Evolutionary conservation across 257 asterid species (phyloP), one percentile per base, ranked within the genome.

Genomic region (Lavandula angustifolia): DNA sequence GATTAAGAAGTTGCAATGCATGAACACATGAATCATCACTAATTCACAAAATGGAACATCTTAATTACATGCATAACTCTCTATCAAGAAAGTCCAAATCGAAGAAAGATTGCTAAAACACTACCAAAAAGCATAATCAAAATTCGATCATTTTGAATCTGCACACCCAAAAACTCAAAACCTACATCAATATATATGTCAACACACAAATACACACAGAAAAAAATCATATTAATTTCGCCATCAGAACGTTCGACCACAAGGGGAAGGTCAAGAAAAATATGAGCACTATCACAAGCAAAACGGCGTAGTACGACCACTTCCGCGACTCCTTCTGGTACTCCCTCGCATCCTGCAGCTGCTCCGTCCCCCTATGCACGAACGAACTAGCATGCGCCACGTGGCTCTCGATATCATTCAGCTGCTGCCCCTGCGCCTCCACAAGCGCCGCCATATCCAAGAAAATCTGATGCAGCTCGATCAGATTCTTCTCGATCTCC

Each of bases 341-440:
- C 72, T 80, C 88, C 68, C 80, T 67, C 3, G 88, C 88, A 1
- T 79, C 88, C 33, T 69, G 75, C 13, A 82, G 79, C 75, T 80
- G 82, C 56, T 80, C 88, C 18, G 85, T 82, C 18, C 88, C 88
- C 44, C 88, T 61, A 47, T 81, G 49, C 5, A 82, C 88, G 75
- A 82, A 82, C 51, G 88, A 82, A 74, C 84, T 82, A 1, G 87
- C 87, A 7, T 82, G 87, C 33, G 80, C 75, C 50, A 82, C 87
- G 78, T 82, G 87, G 80, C 87, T 82, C 76, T 82, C 84, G 3
- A 82, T 82, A 55, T 79, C 79, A 67, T 79, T 82, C 3, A 82
- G 73, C 58, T 82, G 87, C 60, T 79, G 81, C 32, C 88, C 83
- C 50, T 75, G 85, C 35, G 85, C 84, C 76, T 77, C 84, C 66